phyloP scores from a whole-genome alignment of 2,329 filamentous ascomycete species.

The Parastagonospora avenae region DNA sequence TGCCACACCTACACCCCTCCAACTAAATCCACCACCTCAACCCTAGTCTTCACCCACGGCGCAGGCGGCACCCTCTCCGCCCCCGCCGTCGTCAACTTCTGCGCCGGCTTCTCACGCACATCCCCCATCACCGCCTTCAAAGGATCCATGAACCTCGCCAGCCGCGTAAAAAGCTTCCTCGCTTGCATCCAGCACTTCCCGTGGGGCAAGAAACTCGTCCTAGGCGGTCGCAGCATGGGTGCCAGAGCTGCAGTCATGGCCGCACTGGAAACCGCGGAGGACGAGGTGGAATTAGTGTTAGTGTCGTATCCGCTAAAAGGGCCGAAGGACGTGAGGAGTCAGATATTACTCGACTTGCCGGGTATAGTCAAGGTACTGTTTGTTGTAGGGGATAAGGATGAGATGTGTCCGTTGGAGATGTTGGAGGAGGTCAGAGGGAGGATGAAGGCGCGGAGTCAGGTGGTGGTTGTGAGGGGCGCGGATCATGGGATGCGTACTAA shows the following conservation, averaged over 20 bases:
- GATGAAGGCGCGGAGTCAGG: conserved; percentile 47
- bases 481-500: conserved; percentile 50
- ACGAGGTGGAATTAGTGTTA: conserved; percentile 36
- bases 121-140: conserved; percentile 44
- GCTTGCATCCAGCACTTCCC: conserved; percentile 37
- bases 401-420: conserved; percentile 27
- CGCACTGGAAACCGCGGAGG: conserved; percentile 17
- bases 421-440: conserved; percentile 33
- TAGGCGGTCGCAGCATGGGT: conserved; percentile 53
- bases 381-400: conserved; percentile 40
- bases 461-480: conserved; percentile 45
- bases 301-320: conserved; percentile 50
- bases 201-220: conserved; percentile 9
- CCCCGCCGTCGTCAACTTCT: conserved; percentile 48
- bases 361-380: conserved; percentile 45
- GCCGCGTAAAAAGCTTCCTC: conserved; percentile 46
- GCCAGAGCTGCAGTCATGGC: conserved; percentile 50
- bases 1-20: conserved; percentile 23
- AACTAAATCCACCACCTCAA: neutral
- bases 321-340: conserved; percentile 42
- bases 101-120: conserved; percentile 39
- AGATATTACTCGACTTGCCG: conserved; percentile 46
- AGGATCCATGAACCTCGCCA: conserved; percentile 49
- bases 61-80: conserved; percentile 50
- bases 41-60: conserved; percentile 53